These are phyloP conservation scores for Phytophthora boehmeriae DNA, from an alignment of 352 stramenopile genomes.

Conservation along the genomic window DNA sequence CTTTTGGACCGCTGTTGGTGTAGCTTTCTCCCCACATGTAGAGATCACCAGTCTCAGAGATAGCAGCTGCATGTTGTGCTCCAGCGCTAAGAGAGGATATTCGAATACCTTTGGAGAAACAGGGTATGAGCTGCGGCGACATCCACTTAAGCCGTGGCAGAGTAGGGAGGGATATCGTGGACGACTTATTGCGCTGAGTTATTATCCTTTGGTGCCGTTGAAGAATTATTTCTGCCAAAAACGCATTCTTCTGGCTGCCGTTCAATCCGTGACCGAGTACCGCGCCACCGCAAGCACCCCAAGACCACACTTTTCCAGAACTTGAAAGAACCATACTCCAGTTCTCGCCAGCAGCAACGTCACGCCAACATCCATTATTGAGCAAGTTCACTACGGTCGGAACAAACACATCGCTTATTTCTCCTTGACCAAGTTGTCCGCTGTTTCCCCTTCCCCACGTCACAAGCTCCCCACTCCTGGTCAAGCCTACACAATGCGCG, in stretches of 20 bases:
- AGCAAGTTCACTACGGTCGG: conserved; percentile 21
- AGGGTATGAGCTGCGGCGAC: conserved; percentile 47
- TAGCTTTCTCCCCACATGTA: conserved; percentile 87
- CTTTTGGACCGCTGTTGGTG: background rate
- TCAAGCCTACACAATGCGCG: conserved; percentile 80
- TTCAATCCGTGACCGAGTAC: conserved; percentile 59
- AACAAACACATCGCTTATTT: conserved; percentile 34
- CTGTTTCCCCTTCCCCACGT: conserved; percentile 82
- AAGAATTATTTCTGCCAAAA: conserved; percentile 48
- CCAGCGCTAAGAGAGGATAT: conserved; percentile 84
- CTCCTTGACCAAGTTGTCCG: conserved; percentile 80
- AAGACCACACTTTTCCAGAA: conserved; percentile 77
- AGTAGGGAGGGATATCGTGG: background rate
- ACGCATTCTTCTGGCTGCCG: conserved; percentile 22
- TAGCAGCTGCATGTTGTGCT: conserved; percentile 81
- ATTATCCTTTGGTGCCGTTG: conserved; percentile 46
- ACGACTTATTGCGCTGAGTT: conserved; percentile 9
- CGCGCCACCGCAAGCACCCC: conserved; percentile 70
- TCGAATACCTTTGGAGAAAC: conserved; percentile 39
- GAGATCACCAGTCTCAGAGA: conserved; percentile 88
- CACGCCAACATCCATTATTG: conserved; percentile 31
- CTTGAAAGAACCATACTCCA: conserved; percentile 80
- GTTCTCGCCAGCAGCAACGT: conserved; percentile 71
- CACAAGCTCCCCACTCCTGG: conserved; percentile 53
- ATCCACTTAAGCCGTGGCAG: conserved; percentile 49